phyloP scores from a whole-genome alignment of 2,329 filamentous ascomycete genomes.

The Ophiosphaerella korrae region DNA sequence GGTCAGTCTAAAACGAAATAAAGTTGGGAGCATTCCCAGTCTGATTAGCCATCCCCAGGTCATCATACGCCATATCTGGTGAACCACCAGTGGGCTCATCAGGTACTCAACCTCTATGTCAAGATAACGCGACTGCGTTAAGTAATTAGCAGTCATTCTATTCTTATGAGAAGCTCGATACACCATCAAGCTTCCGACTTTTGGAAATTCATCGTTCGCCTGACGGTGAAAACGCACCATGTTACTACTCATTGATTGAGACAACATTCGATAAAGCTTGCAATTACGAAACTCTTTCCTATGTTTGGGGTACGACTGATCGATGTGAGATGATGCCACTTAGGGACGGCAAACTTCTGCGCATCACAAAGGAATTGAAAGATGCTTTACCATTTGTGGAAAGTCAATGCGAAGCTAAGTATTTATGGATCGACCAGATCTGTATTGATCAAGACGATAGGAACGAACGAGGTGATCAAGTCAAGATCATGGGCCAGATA shows the following conservation, averaged over 20 bases:
- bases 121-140: no score
- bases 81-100: no score
- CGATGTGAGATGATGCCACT: background rate
- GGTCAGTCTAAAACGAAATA: no score
- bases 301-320: constrained; percentile 6
- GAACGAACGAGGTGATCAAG: constrained; percentile 16
- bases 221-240: no score
- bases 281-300: constrained; percentile 5
- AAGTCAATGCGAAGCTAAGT: background rate
- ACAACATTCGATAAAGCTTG: background rate
- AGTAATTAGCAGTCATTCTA: no score
- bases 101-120: background rate
- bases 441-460: constrained; percentile 22
- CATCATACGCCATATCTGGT: no score
- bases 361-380: background rate
- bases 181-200: no score
- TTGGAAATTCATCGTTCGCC: no score
- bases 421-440: constrained; percentile 24
- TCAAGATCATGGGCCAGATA: constrained; percentile 18
- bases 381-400: background rate
- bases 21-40: no score
- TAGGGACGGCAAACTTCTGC: background rate
- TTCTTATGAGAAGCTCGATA: no score
- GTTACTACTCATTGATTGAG: background rate
- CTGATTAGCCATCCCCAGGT: no score